Evolutionary conservation across 257 asterid species (phyloP).

Genomic region (Nicotiana attenuata): DNA sequence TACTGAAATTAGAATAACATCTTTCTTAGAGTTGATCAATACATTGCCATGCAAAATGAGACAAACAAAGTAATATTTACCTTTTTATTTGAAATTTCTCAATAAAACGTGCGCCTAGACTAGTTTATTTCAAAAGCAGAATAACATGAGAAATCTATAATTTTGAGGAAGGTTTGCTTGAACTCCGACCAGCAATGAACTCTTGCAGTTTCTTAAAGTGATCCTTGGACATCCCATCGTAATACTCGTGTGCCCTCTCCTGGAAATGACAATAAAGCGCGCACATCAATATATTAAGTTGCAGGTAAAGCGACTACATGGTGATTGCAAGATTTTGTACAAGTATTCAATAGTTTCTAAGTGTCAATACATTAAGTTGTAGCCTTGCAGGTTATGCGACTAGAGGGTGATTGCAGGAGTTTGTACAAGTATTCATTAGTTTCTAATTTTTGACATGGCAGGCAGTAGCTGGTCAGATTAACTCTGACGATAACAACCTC

Average conservation of each 20-base stretch:
- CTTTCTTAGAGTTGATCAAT: too few relatives aligned
- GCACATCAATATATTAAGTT: neutral
- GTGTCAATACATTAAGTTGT: too few relatives aligned
- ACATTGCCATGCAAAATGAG: neutral
- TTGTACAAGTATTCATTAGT: neutral
- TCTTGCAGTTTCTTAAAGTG: conserved; percentile 94
- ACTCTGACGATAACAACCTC: neutral
- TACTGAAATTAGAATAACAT: neutral
- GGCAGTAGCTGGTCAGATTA: neutral
- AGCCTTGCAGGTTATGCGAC: neutral
- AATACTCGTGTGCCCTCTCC: conserved; percentile 87
- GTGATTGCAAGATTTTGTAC: neutral
- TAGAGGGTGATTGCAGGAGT: neutral
- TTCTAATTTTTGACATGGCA: neutral
- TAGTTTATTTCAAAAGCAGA: neutral
- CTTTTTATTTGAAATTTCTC: neutral
- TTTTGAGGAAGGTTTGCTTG: conserved; percentile 62
- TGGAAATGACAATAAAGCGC: conserved; percentile 23
- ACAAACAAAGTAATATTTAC: neutral
- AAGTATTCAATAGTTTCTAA: neutral
- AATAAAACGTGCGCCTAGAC: neutral
- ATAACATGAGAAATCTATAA: conserved; percentile 28
- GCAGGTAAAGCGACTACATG: neutral
- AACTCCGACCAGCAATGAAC: conserved; percentile 65
- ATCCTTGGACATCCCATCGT: conserved; percentile 78